Evolutionary conservation across 2,329 filamentous ascomycete genomes (phyloP).

Genomic region (Claviceps cyperi): DNA sequence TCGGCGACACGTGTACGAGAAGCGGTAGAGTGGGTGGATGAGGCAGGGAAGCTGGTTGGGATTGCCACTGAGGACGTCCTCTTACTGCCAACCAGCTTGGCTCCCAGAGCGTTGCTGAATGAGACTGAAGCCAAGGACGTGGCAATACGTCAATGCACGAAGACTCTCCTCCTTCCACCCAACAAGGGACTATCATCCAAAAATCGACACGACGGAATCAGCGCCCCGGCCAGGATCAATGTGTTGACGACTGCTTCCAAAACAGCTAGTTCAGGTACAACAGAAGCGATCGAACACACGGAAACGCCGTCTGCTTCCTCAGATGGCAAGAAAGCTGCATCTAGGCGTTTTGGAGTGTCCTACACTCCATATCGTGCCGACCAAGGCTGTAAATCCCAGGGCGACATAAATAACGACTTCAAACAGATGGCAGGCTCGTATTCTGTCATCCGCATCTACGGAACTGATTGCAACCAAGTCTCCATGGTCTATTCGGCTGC

Average conservation of each 20-base stretch:
- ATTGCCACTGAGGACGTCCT: slow-evolving; percentile 25
- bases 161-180: slow-evolving; percentile 1
- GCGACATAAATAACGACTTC: slow-evolving; percentile 52
- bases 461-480: slow-evolving; percentile 64
- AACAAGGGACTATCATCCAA: neutral
- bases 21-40: slow-evolving; percentile 46
- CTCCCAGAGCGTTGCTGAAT: neutral
- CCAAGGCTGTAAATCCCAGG: slow-evolving; percentile 50
- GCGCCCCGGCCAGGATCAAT: neutral
- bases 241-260: neutral
- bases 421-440: slow-evolving; percentile 36
- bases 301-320: neutral
- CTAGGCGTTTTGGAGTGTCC: slow-evolving; percentile 26
- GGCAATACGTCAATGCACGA: slow-evolving; percentile 3
- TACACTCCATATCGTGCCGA: slow-evolving; percentile 36
- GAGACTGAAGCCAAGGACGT: neutral
- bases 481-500: slow-evolving; percentile 46
- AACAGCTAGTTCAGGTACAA: neutral
- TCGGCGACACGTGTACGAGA: slow-evolving; percentile 28
- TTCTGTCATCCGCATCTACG: slow-evolving; percentile 59
- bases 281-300: neutral
- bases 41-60: slow-evolving; percentile 35
- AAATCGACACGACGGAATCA: neutral
- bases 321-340: slow-evolving; percentile 2
- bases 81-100: slow-evolving; percentile 7